Evolutionary conservation across 1,284 basidiomycete genomes (phyloP).

Genomic region (Ustilago bromivora): DNA sequence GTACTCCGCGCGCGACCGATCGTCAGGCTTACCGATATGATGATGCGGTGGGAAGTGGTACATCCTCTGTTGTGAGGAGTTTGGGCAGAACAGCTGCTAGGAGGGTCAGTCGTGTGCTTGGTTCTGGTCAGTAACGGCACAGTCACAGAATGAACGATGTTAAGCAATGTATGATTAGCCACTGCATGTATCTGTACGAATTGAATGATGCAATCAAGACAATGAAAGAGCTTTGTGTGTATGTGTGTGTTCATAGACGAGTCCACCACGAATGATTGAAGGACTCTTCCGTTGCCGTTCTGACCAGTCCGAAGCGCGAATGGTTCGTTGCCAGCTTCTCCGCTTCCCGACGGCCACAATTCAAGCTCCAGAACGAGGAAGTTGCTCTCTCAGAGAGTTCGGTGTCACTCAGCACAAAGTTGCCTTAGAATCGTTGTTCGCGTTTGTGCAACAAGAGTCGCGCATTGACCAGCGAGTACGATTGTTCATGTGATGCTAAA

Average conservation of each 20-base stretch:
- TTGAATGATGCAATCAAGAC: background rate
- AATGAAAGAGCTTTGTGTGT: no score
- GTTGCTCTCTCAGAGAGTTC: no score
- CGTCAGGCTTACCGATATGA: background rate
- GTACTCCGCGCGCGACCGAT: constrained; percentile 20
- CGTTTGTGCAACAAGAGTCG: no score
- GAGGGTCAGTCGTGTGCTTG: constrained; percentile 34
- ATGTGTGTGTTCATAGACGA: no score
- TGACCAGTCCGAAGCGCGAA: no score
- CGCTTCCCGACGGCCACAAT: no score
- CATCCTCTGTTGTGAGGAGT: constrained; percentile 22
- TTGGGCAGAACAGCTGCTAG: constrained; percentile 33
- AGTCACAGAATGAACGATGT: background rate
- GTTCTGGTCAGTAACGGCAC: constrained; percentile 1
- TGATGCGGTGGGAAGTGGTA: background rate
- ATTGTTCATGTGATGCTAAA: constrained; percentile 8
- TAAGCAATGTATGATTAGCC: constrained; percentile 1
- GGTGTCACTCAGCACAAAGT: no score
- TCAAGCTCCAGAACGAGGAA: no score
- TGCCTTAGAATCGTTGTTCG: no score
- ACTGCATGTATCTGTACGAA: constrained; percentile 2
- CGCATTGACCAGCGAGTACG: background rate
- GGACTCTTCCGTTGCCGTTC: no score
- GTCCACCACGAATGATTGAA: no score
- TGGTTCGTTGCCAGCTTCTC: no score